Percentiles rank a stretch among this genome's conserved stretches.
Evolutionary conservation across 2,329 filamentous ascomycete species (phyloP).

Genomic region (Calonectria multiphialidica): DNA sequence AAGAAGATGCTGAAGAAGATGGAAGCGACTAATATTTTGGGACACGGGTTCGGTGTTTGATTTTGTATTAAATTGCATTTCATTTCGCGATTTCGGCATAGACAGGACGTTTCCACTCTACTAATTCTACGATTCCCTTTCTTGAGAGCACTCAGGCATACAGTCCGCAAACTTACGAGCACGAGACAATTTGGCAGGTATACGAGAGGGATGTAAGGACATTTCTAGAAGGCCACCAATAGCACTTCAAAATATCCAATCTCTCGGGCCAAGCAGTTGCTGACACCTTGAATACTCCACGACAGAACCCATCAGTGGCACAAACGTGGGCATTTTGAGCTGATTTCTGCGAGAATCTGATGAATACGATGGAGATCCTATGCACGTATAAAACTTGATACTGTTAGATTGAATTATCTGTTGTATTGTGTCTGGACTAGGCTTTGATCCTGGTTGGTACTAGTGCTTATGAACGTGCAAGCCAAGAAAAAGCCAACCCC

Average conservation of each 20-base stretch:
- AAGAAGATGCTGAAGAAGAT: neutral
- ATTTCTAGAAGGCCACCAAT: neutral
- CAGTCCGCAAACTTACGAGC: neutral
- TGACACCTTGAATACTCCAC: too few relatives aligned
- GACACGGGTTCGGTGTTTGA: neutral
- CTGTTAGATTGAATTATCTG: too few relatives aligned
- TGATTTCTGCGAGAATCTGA: too few relatives aligned
- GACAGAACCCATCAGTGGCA: too few relatives aligned
- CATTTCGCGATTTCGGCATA: neutral
- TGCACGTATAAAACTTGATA: too few relatives aligned
- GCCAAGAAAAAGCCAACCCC: too few relatives aligned
- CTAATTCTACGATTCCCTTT: neutral
- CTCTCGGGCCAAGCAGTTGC: too few relatives aligned
- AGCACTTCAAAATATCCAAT: neutral
- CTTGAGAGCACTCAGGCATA: neutral
- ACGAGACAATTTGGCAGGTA: neutral
- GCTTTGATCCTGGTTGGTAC: too few relatives aligned
- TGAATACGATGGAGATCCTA: too few relatives aligned
- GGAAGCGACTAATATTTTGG: neutral
- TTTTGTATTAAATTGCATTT: neutral
- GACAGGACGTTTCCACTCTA: slow-evolving; percentile 13
- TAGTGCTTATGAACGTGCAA: too few relatives aligned
- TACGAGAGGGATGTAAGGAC: neutral
- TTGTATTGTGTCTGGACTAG: too few relatives aligned
- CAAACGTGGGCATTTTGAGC: too few relatives aligned